Evolutionary conservation across 192 early-diverging fungal genomes (phyloP).

Genomic region (Podila clonocystis): DNA sequence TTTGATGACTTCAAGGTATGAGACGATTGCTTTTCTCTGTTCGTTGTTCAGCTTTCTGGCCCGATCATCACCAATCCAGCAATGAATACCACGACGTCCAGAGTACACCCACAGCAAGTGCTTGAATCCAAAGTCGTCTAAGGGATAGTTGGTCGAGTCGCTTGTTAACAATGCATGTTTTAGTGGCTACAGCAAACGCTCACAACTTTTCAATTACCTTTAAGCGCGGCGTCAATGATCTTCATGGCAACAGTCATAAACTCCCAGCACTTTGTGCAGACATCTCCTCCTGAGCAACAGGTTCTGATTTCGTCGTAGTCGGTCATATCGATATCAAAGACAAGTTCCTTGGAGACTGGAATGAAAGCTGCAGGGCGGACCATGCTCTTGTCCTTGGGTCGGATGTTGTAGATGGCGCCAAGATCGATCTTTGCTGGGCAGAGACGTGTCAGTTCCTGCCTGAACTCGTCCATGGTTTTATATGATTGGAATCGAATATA

Average conservation of each 20-base stretch:
- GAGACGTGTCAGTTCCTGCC: conserved; percentile 76
- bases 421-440: conserved; percentile 95
- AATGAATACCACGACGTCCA: conserved; percentile 97
- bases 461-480: conserved; percentile 73
- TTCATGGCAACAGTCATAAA: conserved; percentile 95
- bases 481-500: conserved; percentile 95
- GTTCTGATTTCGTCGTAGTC: conserved; percentile 98
- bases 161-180: conserved; percentile 3
- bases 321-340: conserved; percentile 99
- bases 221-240: conserved; percentile 80
- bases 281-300: conserved; percentile 89
- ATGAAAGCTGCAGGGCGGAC: conserved; percentile 75
- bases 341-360: conserved; percentile 88
- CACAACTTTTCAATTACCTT: conserved; percentile 53
- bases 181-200: conserved; percentile 2
- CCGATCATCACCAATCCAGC: conserved; percentile 95
- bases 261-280: conserved; percentile 93
- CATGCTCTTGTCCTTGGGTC: conserved; percentile 88
- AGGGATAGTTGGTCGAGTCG: not conserved
- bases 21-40: conserved; percentile 83
- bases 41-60: conserved; percentile 83
- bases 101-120: conserved; percentile 95
- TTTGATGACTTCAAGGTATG: conserved; percentile 83
- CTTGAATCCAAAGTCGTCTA: conserved; percentile 96
- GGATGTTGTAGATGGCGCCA: conserved; percentile 88